Evolutionary conservation across 306 rosid genomes (phyloP).

Genomic region (Amphicarpaea edgeworthii): DNA sequence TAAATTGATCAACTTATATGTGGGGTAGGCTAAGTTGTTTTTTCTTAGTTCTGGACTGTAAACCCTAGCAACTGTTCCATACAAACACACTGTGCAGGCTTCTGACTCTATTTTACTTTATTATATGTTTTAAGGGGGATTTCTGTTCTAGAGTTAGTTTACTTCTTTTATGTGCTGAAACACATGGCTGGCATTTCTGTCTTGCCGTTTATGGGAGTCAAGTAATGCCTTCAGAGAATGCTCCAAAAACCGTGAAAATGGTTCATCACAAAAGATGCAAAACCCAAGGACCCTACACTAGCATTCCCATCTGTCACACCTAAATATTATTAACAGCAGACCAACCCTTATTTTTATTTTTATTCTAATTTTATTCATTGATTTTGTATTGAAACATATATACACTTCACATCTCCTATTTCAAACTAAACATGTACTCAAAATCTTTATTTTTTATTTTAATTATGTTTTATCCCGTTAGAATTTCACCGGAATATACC

Average conservation of each 20-base stretch:
- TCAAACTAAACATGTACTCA: too few relatives aligned
- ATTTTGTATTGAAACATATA: too few relatives aligned
- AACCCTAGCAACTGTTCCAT: conserved; percentile 55
- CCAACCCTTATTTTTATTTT: too few relatives aligned
- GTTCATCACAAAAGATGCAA: conserved; percentile 34
- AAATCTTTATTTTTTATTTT: too few relatives aligned
- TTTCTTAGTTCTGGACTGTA: conserved; percentile 38
- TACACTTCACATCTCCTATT: too few relatives aligned
- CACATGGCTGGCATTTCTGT: conserved; percentile 64
- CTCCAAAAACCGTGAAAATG: conserved; percentile 50
- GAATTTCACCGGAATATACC: too few relatives aligned
- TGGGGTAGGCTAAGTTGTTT: conserved; percentile 1
- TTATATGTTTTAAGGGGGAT: conserved; percentile 21
- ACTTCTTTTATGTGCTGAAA: conserved; percentile 68
- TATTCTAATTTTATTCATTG: too few relatives aligned
- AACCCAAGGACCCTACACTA: conserved; percentile 13
- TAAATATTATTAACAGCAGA: too few relatives aligned
- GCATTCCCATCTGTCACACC: conserved; percentile 25
- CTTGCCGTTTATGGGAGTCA: conserved; percentile 58
- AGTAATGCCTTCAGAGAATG: conserved; percentile 53
- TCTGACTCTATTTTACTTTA: conserved; percentile 2
- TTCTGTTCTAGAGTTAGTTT: conserved; percentile 65
- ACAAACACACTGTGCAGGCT: conserved; percentile 20
- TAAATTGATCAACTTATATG: not conserved
- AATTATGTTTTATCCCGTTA: too few relatives aligned